phyloP scores from a whole-genome alignment of 176 grass and related monocot genomes.

The Zoysia pacifica region DNA sequence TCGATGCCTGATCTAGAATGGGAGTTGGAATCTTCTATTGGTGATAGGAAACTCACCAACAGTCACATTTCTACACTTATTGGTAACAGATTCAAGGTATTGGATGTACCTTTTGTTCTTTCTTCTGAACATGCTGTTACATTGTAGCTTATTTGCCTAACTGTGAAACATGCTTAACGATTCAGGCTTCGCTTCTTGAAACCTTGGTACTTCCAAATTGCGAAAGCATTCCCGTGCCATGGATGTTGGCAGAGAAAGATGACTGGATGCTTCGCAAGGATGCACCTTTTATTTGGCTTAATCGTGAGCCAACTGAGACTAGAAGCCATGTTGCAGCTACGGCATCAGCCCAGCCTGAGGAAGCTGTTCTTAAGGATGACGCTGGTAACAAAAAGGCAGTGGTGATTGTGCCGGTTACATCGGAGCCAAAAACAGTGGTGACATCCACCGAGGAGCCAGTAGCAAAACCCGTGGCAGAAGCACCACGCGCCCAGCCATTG shows the following conservation, averaged over 20 bases:
- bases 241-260: constrained; percentile 86
- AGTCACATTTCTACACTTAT: constrained; percentile 73
- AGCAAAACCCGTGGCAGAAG: constrained; percentile 37
- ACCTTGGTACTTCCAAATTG: constrained; percentile 86
- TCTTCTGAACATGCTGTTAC: constrained; percentile 7
- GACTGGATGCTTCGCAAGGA: constrained; percentile 79
- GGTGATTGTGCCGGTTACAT: background rate
- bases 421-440: constrained; percentile 10
- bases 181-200: constrained; percentile 70
- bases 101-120: constrained; percentile 3
- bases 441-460: constrained; percentile 39
- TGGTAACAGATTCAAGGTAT: constrained; percentile 83
- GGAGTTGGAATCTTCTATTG: constrained; percentile 85
- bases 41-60: constrained; percentile 81
- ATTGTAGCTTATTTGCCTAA: constrained; percentile 26
- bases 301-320: constrained; percentile 50
- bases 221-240: constrained; percentile 73
- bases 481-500: constrained; percentile 23
- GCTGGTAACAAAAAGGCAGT: constrained; percentile 30
- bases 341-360: constrained; percentile 37
- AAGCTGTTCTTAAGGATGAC: constrained; percentile 36
- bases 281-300: constrained; percentile 78
- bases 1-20: constrained; percentile 86
- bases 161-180: constrained; percentile 12
- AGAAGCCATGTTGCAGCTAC: constrained; percentile 23